Base-by-base conservation (phyloP, 108 stramenopile genomes). In the Poteriospumella lacustris region DNA sequence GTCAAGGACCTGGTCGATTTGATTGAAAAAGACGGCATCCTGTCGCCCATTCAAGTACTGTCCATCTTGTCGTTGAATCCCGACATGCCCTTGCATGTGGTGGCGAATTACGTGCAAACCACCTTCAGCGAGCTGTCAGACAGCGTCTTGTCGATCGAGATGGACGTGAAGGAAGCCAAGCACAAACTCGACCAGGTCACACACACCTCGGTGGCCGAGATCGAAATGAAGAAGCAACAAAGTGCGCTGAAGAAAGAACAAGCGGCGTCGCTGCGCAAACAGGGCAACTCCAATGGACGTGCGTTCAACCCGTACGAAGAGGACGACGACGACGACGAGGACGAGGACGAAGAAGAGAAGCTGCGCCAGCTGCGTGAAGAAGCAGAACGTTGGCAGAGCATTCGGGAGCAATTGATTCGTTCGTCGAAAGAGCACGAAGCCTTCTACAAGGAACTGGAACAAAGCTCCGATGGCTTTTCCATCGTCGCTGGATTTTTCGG, bases 41-140 rank as follows among this genome's bases (percentile, higher is more conserved):
- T 73, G 5, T 52, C 70, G 26, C 70, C 70, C 9, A 42, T 38
- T n/a, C 70, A 73, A 42, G 47, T 73, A 19, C 12, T 68, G 19
- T 40, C 64, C 15, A 68, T 68, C 19, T 19, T 68, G 19, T 19
- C 64, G 39, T 15, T 39, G 19, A 68, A 68, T 40, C 64, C 64
- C 19, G 39, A 68, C 19, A 19, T 68, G 36, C 64, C 64, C 19
- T 40, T 68, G 36, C 64, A 40, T 39, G 24, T 68, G 19, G 64
- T 40, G 34, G 19, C 64, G 24, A 19, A 19, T 15, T 68, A 39
- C 36, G 24, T 68, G 24, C 19, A 19, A 15, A 56, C 15, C 19
- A 56, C 52, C 19, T 24, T 56, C 15, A 56, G 52, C 19, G 52
- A n/a, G n/a, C n/a, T n/a, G n/a, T n/a, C n/a, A n/a, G n/a, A n/a